phyloP scores from a whole-genome alignment of 2,329 filamentous ascomycete species.

The Xenosphaeropsis pyriputrescens region DNA sequence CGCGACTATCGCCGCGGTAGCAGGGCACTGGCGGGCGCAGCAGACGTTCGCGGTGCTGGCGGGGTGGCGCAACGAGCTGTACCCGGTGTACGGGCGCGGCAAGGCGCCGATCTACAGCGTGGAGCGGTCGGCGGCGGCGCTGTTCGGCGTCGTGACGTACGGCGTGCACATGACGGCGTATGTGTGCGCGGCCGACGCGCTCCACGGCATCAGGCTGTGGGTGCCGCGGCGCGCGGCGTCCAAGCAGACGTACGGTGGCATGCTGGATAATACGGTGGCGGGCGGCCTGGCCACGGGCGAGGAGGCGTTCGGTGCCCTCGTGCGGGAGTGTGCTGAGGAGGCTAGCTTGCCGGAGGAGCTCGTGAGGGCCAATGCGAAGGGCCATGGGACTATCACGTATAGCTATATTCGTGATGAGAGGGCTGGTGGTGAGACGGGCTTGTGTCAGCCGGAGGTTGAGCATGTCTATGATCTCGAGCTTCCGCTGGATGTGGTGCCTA shows the following conservation, averaged over 20 bases:
- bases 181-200: slow-evolving; percentile 29
- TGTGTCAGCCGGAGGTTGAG: slow-evolving; percentile 83
- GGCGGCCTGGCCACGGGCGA: slow-evolving; percentile 72
- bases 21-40: slow-evolving; percentile 53
- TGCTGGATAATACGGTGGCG: slow-evolving; percentile 89
- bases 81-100: slow-evolving; percentile 56
- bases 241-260: slow-evolving; percentile 82
- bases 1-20: slow-evolving; percentile 35
- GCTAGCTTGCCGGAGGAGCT: slow-evolving; percentile 61
- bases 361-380: slow-evolving; percentile 42
- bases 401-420: slow-evolving; percentile 63
- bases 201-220: slow-evolving; percentile 62
- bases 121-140: slow-evolving; percentile 58
- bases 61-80: slow-evolving; percentile 71
- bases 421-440: slow-evolving; percentile 64
- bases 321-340: slow-evolving; percentile 82
- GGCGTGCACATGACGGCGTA: slow-evolving; percentile 75
- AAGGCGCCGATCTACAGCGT: slow-evolving; percentile 55
- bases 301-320: slow-evolving; percentile 62
- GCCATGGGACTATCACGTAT: slow-evolving; percentile 66
- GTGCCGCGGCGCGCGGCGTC: slow-evolving; percentile 58
- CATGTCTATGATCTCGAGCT: slow-evolving; percentile 86
- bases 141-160: slow-evolving; percentile 66
- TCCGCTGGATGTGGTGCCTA: slow-evolving; percentile 48
- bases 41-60: slow-evolving; percentile 58